Evolutionary conservation across 108 stramenopile species (phyloP).

Genomic region (Skeletonema costatum): DNA sequence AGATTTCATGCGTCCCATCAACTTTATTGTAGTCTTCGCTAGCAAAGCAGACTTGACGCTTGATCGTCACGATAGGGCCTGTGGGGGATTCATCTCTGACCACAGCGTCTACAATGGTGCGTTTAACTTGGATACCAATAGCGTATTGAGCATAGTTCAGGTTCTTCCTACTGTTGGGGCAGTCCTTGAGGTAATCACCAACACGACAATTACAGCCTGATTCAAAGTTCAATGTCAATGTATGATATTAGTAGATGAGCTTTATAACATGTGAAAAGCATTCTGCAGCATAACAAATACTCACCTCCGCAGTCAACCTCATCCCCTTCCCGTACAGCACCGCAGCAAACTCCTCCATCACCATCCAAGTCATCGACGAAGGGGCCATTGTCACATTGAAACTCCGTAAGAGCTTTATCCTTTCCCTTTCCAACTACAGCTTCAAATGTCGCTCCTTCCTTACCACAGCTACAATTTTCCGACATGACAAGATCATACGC

Average conservation of each 20-base stretch:
- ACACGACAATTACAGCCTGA: background rate
- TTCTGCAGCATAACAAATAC: background rate
- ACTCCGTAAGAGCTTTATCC: no score
- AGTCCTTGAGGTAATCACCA: background rate
- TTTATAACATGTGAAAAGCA: background rate
- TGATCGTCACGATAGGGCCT: background rate
- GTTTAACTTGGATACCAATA: background rate
- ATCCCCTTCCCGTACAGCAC: background rate
- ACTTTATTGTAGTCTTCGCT: background rate
- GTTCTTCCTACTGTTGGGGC: background rate
- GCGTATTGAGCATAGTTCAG: background rate
- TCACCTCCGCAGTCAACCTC: background rate
- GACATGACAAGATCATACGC: no score
- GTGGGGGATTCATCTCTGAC: background rate
- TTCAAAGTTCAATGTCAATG: background rate
- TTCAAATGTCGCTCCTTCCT: no score
- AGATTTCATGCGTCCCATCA: background rate
- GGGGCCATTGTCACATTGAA: background rate
- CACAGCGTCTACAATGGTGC: background rate
- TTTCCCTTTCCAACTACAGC: no score
- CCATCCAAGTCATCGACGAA: background rate
- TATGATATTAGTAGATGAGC: background rate
- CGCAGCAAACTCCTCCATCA: background rate
- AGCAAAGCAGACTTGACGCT: background rate
- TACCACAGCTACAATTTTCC: no score